phyloP scores from a whole-genome alignment of 768 basidiomycete species.

The Amanita phalloides region DNA sequence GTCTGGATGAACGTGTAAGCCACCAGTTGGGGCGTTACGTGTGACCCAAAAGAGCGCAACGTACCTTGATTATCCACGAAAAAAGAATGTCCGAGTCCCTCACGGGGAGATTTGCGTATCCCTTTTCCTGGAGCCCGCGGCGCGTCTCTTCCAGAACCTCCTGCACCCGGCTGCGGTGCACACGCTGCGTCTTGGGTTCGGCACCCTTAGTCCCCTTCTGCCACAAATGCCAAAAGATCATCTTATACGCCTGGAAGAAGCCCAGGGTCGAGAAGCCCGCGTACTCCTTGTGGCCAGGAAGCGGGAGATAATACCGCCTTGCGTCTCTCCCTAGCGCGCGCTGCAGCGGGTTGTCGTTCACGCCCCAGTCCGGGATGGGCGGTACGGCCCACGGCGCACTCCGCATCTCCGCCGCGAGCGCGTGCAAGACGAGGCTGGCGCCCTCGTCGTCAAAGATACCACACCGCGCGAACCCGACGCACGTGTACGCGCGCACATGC shows the following conservation, averaged over 20 bases:
- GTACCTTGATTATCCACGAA: background rate
- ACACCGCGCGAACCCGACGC: conserved; percentile 32
- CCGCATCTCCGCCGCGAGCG: conserved; percentile 28
- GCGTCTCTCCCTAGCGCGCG: conserved; percentile 14
- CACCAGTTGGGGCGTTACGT: no score
- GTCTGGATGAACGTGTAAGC: background rate
- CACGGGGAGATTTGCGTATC: background rate
- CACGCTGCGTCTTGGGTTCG: background rate
- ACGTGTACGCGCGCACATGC: conserved; percentile 20
- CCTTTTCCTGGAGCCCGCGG: background rate
- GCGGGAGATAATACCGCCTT: conserved; percentile 3
- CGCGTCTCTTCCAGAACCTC: background rate
- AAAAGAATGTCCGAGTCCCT: background rate
- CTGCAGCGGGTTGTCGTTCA: conserved; percentile 23
- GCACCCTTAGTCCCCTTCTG: background rate
- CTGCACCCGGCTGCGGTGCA: background rate
- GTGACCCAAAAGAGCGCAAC: no score
- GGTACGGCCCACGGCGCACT: conserved; percentile 26
- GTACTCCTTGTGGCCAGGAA: conserved; percentile 1
- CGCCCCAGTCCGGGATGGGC: conserved; percentile 19
- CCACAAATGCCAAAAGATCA: background rate
- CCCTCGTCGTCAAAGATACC: conserved; percentile 32
- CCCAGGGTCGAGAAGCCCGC: background rate
- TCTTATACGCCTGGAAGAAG: background rate
- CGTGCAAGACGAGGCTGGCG: conserved; percentile 23